phyloP scores from a whole-genome alignment of 352 stramenopile species.

The Globisporangium canariense region DNA sequence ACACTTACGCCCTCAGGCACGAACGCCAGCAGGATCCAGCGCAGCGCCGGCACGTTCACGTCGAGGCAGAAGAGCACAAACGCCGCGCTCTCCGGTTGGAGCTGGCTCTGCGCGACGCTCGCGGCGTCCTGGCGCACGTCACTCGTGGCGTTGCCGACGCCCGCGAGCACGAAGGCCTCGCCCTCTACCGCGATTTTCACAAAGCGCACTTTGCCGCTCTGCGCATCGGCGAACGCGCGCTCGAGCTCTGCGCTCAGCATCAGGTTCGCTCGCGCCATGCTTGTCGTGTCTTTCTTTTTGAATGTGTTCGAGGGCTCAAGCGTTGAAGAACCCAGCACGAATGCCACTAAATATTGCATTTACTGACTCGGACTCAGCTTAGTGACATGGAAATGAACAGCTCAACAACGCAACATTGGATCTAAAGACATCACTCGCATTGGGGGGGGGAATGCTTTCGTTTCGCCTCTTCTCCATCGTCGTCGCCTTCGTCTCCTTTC shows the following conservation, averaged over 20 bases:
- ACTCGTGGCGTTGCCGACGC: constrained; percentile 29
- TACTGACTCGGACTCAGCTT: too few relatives aligned
- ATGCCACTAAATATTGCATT: too few relatives aligned
- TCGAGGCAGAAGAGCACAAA: constrained; percentile 81
- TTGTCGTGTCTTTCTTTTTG: neutral
- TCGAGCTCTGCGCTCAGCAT: constrained; percentile 59
- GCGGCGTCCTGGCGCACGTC: constrained; percentile 45
- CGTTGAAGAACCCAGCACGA: neutral
- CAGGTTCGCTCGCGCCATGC: constrained; percentile 67
- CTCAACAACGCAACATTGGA: too few relatives aligned
- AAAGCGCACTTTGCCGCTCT: constrained; percentile 63
- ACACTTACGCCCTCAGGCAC: constrained; percentile 75
- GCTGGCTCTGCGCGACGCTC: constrained; percentile 23
- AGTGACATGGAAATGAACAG: neutral
- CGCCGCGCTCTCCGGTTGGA: constrained; percentile 41
- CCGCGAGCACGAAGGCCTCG: constrained; percentile 62
- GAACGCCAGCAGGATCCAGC: constrained; percentile 80
- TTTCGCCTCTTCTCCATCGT: neutral
- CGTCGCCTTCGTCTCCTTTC: neutral
- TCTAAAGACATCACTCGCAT: neutral
- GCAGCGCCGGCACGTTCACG: constrained; percentile 60
- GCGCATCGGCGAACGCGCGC: constrained; percentile 64
- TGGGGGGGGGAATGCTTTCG: constrained; percentile 5
- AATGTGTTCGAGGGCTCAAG: neutral
- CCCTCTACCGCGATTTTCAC: constrained; percentile 62